Base-by-base conservation (phyloP, 768 basidiomycete species). In the Rickenella mellea region DNA sequence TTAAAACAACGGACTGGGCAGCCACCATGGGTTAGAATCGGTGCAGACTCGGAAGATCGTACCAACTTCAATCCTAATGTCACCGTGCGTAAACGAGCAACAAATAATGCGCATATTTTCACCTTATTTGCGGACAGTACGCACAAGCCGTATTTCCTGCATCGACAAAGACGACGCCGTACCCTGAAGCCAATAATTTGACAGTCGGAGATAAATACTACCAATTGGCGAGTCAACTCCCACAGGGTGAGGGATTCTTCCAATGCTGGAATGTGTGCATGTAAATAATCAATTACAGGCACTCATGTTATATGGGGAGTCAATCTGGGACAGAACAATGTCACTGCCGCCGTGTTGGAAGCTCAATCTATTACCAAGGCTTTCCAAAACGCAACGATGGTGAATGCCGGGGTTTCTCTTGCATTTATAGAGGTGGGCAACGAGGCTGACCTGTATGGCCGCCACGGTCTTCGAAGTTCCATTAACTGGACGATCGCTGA, bases 301-400 rank as follows among this genome's bases (percentile, higher is more conserved):
- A 79, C 78, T 8, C 71, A 68, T 39, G 75, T 83, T 48, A 74
- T 65, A 10, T 83, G 78, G 78, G 80, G 79, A 10, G 61, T 83
- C 37, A 83, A 84, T 55, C 58, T 83, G n/a, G 78, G 77, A 6
- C 55, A 60, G 42, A 56, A 64, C 33, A 77, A 76, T 48, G 22
- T 76, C 40, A 76, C 73, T 45, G 65, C 71, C 5, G 67, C 63
- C 0, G 67, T 66, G 43, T 60, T 73, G 6, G 68, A 68, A 48
- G 69, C 74, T 1, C 57, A 61, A 41, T 66, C 74, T 1, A 68
- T 81, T 40, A 40, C 64, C 5, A 63, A 63, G 28, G 72, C 71
- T 1, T 80, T 80, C 48, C 42, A 58, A n/a, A 66, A 66, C 3
- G 37, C 61, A 1, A 55, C 60, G 2, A 52, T 78, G 24, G 56